Evolutionary conservation across 2,329 filamentous ascomycete genomes (phyloP).

Genomic region (Stagonosporopsis cucurbitacearum): DNA sequence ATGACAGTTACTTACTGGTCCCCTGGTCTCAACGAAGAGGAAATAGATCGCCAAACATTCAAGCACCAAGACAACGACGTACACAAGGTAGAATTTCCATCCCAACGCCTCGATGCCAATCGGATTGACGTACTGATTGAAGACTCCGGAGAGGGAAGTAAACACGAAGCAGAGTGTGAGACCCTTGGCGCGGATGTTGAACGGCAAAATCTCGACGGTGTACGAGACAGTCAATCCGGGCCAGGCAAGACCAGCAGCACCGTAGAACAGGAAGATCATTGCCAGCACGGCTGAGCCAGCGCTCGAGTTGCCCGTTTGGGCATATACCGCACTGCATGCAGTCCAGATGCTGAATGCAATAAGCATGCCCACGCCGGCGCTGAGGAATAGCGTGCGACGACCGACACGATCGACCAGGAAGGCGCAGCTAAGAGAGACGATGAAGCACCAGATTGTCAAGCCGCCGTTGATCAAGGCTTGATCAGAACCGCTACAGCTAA

Average conservation of each 20-base stretch:
- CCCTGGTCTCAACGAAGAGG: constrained; percentile 34
- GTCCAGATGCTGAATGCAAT: constrained; percentile 44
- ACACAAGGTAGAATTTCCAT: constrained; percentile 45
- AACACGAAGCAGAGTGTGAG: constrained; percentile 57
- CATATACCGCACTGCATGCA: constrained; percentile 26
- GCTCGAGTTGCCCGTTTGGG: constrained; percentile 19
- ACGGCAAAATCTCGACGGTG: constrained; percentile 57
- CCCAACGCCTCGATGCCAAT: constrained; percentile 34
- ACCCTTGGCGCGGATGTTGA: constrained; percentile 55
- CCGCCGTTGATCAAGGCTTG: constrained; percentile 53
- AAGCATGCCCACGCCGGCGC: constrained; percentile 42
- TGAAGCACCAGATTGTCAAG: constrained; percentile 67
- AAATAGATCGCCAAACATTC: constrained; percentile 32
- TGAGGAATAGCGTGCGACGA: constrained; percentile 43
- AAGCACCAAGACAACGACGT: constrained; percentile 34
- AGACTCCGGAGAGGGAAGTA: constrained; percentile 60
- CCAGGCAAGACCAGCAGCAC: constrained; percentile 45
- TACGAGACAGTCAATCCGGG: constrained; percentile 60
- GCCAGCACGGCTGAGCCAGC: constrained; percentile 54
- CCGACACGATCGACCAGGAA: constrained; percentile 44
- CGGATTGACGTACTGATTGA: constrained; percentile 65
- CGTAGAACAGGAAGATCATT: constrained; percentile 58
- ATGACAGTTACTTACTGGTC: constrained; percentile 19
- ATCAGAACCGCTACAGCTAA: constrained; percentile 31
- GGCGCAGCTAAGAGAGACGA: constrained; percentile 55